Percentiles rank a stretch among this genome's conserved stretches.
Evolutionary conservation across 1,284 basidiomycete species (phyloP).

Genomic region (Apiotrichum gracile): DNA sequence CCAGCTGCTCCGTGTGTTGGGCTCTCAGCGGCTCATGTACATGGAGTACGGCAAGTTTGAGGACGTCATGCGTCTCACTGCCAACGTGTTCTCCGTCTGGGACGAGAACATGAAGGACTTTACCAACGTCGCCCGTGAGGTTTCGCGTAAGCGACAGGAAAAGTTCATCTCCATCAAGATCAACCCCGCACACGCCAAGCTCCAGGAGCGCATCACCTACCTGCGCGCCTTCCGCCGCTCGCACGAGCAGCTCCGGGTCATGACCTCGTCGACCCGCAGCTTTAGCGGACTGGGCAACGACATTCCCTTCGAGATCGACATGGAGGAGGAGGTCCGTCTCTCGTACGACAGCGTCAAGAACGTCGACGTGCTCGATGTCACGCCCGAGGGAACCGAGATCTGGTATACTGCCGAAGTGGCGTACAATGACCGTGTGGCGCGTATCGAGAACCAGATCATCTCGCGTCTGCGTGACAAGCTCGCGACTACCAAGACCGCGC

Average conservation of each 20-base stretch:
- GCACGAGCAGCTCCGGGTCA: conserved; percentile 93
- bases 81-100: conserved; percentile 86
- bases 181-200: conserved; percentile 77
- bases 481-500: conserved; percentile 93
- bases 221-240: conserved; percentile 90
- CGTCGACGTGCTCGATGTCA: conserved; percentile 92
- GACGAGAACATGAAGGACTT: conserved; percentile 98
- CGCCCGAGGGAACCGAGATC: conserved; percentile 91
- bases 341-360: conserved; percentile 93
- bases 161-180: conserved; percentile 98
- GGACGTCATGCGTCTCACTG: conserved; percentile 67
- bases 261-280: conserved; percentile 91
- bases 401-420: conserved; percentile 95
- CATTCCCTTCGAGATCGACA: conserved; percentile 64
- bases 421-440: conserved; percentile 94
- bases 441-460: conserved; percentile 98
- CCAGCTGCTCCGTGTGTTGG: conserved; percentile 83
- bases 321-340: conserved; percentile 94
- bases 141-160: conserved; percentile 83
- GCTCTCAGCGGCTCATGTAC: conserved; percentile 82
- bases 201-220: conserved; percentile 84
- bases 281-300: conserved; percentile 66
- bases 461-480: conserved; percentile 83
- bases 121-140: conserved; percentile 92
- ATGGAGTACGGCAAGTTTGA: conserved; percentile 93